Base-by-base conservation (phyloP, 2,329 filamentous ascomycete species). In the Cryphonectria carpinicola region DNA sequence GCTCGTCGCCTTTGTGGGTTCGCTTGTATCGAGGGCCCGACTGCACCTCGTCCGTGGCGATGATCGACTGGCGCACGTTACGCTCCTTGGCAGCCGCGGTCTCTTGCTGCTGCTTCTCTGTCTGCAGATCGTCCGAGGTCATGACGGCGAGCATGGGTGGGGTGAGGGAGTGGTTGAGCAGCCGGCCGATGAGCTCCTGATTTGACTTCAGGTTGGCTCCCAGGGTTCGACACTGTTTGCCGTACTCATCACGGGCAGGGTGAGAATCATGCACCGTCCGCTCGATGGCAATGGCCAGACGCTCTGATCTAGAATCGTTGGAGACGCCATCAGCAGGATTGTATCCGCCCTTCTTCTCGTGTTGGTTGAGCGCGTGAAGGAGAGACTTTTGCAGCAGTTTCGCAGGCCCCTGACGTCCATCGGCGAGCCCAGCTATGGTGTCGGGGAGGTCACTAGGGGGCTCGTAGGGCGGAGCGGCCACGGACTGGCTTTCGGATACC, bases 1-100 rank as follows among this genome's bases (percentile, higher is more conserved):
- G 81, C 78, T 98, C 96, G 71, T 98, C 95, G 17, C 96, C 96
- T 80, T 98, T 98, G 83, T 98, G 95, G 2, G 95, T 98, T 75
- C 93, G 90, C 76, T 94, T 89, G 70, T 98, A 91, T 3, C 94
- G 90, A 4, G 95, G 92, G 1, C 69, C 71, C 8, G 67, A 60
- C 1, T 89, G 94, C 65, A 89, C 87, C 25, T 92, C 89, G 28
- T 93, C 89, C 19, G 93, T 88, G 71, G 95, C 90, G 46, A 97
- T 87, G 63, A 96, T 95, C 62, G 95, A 93, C 79, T 95, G 93
- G 76, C 94, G 93, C 77, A 96, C 93, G 0, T 90, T 89, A 72
- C 89, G 88, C 66, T 93, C 92, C 79, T 92, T 92, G 86, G 95
- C 90, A 75, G 91, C 89, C 22, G 92, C 92, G 35, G 89, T 92